phyloP scores from a whole-genome alignment of 129 eudicot genomes.

The Artemisia argyi region DNA sequence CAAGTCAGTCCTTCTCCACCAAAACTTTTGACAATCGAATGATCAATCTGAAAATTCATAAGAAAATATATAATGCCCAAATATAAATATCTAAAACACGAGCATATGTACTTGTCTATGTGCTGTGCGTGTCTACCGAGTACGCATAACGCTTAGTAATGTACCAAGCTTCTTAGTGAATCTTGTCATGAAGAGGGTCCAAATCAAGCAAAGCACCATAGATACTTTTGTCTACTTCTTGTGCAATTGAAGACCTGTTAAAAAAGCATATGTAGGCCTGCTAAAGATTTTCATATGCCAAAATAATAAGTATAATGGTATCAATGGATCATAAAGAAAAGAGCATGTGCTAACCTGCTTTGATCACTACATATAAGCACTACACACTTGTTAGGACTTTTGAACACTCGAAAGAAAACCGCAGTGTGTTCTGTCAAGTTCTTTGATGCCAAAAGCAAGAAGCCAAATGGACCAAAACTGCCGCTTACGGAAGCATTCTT shows the following conservation, averaged over 20 bases:
- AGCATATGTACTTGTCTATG: background rate
- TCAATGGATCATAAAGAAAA: background rate
- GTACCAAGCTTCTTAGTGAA: slow-evolving; percentile 52
- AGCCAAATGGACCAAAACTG: slow-evolving; percentile 48
- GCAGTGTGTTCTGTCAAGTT: slow-evolving; percentile 44
- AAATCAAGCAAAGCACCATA: slow-evolving; percentile 51
- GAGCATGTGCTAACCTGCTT: slow-evolving; percentile 26
- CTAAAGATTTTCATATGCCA: background rate
- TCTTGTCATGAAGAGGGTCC: slow-evolving; percentile 42
- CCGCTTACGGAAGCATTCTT: slow-evolving; percentile 43
- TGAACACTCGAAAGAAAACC: slow-evolving; percentile 39
- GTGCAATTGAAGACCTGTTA: slow-evolving; percentile 36
- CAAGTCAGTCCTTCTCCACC: slow-evolving; percentile 56
- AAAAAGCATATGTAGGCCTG: background rate
- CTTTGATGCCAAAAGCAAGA: slow-evolving; percentile 42
- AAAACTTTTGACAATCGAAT: slow-evolving; percentile 59
- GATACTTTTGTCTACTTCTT: slow-evolving; percentile 38
- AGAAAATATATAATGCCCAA: background rate
- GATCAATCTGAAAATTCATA: slow-evolving; percentile 39
- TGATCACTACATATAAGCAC: slow-evolving; percentile 47
- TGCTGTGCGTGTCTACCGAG: too few relatives aligned
- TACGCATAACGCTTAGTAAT: background rate
- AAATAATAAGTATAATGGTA: background rate
- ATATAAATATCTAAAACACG: background rate
- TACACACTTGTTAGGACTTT: slow-evolving; percentile 24